These are phyloP conservation scores for Fusarium succisae DNA, from an alignment of 2,329 filamentous ascomycete genomes.

Conservation along the genomic window DNA sequence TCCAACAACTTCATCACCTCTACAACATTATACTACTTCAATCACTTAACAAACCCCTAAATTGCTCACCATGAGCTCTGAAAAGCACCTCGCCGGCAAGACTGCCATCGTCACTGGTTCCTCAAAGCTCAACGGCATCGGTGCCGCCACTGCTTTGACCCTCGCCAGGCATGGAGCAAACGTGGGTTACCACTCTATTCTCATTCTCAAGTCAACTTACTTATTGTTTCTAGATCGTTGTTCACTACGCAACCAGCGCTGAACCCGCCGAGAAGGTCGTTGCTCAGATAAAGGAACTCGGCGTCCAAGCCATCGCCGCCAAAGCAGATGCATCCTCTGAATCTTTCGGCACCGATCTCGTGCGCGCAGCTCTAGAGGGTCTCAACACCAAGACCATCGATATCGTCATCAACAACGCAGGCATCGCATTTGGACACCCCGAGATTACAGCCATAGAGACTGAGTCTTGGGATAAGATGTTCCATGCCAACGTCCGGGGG, in stretches of 20 bases:
- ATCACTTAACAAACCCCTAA: not conserved
- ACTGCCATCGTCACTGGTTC: slow-evolving; percentile 39
- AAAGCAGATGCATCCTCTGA: slow-evolving; percentile 2
- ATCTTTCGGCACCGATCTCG: not conserved
- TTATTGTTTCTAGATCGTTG: not conserved
- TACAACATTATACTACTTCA: not conserved
- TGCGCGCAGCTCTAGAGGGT: not conserved
- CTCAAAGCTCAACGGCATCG: slow-evolving; percentile 7
- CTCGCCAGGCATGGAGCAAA: slow-evolving; percentile 9
- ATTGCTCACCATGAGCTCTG: slow-evolving; percentile 22
- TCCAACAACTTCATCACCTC: not conserved
- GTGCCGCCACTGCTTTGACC: not conserved
- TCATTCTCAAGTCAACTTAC: fast-evolving
- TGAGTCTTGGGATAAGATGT: slow-evolving; percentile 1
- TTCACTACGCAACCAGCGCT: slow-evolving; percentile 1
- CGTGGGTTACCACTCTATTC: not conserved
- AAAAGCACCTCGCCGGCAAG: slow-evolving; percentile 39
- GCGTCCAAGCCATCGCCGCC: not conserved
- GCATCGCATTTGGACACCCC: slow-evolving; percentile 17
- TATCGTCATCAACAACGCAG: slow-evolving; percentile 11
- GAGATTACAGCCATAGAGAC: slow-evolving; percentile 6
- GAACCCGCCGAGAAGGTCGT: not conserved
- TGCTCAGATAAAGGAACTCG: not conserved
- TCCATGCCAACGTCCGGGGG: slow-evolving; percentile 28
- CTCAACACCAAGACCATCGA: slow-evolving; percentile 1